A percentile compares a stretch with the other conserved stretches of the same genome.
phyloP scores from a whole-genome alignment of 352 stramenopile genomes.

The Phytophthora citricola region DNA sequence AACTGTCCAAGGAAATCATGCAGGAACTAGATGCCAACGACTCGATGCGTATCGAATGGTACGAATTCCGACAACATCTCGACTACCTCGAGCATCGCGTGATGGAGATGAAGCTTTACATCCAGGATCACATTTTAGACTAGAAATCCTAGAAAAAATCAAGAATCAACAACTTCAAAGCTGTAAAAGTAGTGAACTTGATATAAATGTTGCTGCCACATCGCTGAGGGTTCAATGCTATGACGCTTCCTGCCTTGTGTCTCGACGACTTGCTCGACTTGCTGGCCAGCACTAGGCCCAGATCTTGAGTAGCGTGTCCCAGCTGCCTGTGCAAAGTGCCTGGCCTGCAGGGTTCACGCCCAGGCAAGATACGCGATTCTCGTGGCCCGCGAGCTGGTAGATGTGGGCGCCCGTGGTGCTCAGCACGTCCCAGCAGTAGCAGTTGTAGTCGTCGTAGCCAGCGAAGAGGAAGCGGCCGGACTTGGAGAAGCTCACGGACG shows the following conservation, averaged over 20 bases:
- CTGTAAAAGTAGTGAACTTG: slow-evolving; percentile 17
- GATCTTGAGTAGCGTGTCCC: slow-evolving; percentile 98
- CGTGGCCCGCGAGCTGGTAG: slow-evolving; percentile 94
- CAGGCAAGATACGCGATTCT: slow-evolving; percentile 98
- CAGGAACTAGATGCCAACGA: slow-evolving; percentile 61
- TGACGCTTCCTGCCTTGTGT: slow-evolving; percentile 9
- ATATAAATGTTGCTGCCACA: slow-evolving; percentile 35
- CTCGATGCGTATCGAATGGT: slow-evolving; percentile 72
- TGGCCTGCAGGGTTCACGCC: slow-evolving; percentile 95
- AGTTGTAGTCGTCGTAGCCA: slow-evolving; percentile 98
- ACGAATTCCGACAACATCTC: slow-evolving; percentile 76
- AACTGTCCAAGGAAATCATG: slow-evolving; percentile 68
- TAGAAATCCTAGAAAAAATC: slow-evolving; percentile 3
- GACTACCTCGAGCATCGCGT: slow-evolving; percentile 71
- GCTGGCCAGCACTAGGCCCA: slow-evolving; percentile 80
- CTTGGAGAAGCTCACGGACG: slow-evolving; percentile 96
- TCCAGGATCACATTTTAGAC: slow-evolving; percentile 45
- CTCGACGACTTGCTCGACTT: slow-evolving; percentile 7
- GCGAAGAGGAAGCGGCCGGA: slow-evolving; percentile 97
- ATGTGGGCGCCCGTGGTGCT: slow-evolving; percentile 88
- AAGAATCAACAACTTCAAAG: not conserved
- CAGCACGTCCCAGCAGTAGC: slow-evolving; percentile 97
- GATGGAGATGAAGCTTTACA: slow-evolving; percentile 59
- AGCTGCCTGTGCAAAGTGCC: slow-evolving; percentile 98
- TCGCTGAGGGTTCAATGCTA: not conserved